Conservation (phyloP, 257 asterid genomes). For the Nyctanthes arbortristis region DNA sequence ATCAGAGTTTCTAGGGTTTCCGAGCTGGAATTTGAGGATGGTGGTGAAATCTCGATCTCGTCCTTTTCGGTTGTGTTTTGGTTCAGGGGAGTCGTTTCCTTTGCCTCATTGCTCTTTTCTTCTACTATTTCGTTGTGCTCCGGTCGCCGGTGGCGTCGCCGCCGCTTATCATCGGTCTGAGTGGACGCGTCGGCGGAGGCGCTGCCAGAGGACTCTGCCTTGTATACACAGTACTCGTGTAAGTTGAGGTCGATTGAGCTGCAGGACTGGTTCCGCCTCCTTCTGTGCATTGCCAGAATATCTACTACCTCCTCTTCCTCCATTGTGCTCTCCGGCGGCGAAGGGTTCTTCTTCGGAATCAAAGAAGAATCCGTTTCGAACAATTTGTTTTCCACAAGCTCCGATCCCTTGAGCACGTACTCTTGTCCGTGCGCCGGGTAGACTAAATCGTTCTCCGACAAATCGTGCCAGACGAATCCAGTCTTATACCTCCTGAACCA, state of each 20-base stretch:
- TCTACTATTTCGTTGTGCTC: constrained; percentile 41
- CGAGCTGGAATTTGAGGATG: constrained; percentile 79
- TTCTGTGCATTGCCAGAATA: constrained; percentile 25
- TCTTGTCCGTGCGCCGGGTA: constrained; percentile 80
- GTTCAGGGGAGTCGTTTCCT: too few species aligned
- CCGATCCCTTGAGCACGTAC: constrained; percentile 88
- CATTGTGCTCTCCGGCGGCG: constrained; percentile 26
- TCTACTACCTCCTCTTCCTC: constrained; percentile 13
- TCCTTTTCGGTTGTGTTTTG: too few species aligned
- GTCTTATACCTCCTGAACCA: constrained; percentile 73
- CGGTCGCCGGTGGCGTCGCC: constrained; percentile 43
- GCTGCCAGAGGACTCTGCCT: constrained; percentile 35
- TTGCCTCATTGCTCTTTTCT: constrained; percentile 18
- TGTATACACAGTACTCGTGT: constrained; percentile 72
- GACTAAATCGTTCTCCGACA: constrained; percentile 72
- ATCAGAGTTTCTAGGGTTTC: constrained; percentile 70
- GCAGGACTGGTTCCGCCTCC: constrained; percentile 82
- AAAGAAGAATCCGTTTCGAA: constrained; percentile 27
- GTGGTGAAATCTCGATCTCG: constrained; percentile 71
- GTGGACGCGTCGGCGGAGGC: constrained; percentile 68
- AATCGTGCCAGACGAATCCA: constrained; percentile 94
- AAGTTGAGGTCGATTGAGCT: constrained; percentile 59
- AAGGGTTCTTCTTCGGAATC: background rate
- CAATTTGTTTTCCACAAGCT: constrained; percentile 38
- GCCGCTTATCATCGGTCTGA: constrained; percentile 66